Conservation (phyloP, 1,284 basidiomycete species). For the Fomitopsis palustris region DNA sequence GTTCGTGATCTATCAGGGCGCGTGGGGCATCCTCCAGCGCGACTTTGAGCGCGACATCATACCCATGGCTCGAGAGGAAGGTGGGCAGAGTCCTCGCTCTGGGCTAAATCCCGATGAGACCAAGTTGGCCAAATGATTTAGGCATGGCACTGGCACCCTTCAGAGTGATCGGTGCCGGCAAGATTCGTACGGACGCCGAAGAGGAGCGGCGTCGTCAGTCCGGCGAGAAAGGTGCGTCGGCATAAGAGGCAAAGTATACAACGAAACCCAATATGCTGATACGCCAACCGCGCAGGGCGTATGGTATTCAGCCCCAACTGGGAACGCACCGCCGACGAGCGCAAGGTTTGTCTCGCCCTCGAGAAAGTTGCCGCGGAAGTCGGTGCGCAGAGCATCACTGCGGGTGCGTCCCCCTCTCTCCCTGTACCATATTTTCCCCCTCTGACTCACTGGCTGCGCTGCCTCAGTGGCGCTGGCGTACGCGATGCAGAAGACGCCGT, state of each 20-base stretch:
- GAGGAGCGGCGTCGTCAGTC: conserved; percentile 34
- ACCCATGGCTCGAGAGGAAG: conserved; percentile 44
- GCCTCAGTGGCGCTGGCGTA: conserved; percentile 41
- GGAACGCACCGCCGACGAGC: conserved; percentile 38
- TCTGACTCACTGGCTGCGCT: not conserved
- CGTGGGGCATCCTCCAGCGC: conserved; percentile 42
- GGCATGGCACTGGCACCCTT: conserved; percentile 47
- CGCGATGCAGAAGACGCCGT: conserved; percentile 9
- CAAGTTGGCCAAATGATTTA: conserved; percentile 11
- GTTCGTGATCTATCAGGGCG: conserved; percentile 49
- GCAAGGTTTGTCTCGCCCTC: conserved; percentile 35
- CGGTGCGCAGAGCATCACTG: conserved; percentile 33
- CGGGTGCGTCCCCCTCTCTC: not conserved
- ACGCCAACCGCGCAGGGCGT: conserved; percentile 24
- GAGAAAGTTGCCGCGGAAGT: conserved; percentile 42
- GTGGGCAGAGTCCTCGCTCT: too few relatives aligned
- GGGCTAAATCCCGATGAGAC: too few relatives aligned
- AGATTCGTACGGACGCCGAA: conserved; percentile 45
- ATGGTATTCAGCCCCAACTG: conserved; percentile 26
- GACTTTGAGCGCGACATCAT: conserved; percentile 51
- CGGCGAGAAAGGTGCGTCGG: conserved; percentile 40
- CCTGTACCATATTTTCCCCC: too few relatives aligned
- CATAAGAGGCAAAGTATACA: too few relatives aligned
- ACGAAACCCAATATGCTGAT: too few relatives aligned
- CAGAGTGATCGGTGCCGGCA: conserved; percentile 44